Conservation (phyloP, 2,329 filamentous ascomycete species). For the Trichoderma citrinoviride region DNA sequence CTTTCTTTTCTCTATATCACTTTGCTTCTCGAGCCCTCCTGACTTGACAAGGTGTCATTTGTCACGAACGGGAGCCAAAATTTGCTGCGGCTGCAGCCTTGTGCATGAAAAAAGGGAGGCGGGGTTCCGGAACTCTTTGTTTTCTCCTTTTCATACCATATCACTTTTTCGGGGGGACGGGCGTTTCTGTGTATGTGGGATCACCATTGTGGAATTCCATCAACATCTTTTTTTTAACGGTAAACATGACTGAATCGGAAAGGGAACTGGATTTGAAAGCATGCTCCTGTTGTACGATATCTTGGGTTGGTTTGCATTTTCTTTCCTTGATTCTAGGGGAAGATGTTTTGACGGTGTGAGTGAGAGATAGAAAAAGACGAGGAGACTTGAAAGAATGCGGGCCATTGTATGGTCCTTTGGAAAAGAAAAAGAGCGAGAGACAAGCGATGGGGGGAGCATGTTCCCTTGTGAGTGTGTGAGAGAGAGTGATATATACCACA, state of each 20-base stretch:
- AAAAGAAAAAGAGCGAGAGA: neutral
- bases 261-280: conserved; percentile 23
- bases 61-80: conserved; percentile 10
- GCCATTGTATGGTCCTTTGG: conserved; percentile 6
- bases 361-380: neutral
- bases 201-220: conserved; percentile 14
- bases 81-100: neutral
- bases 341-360: neutral
- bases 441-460: neutral
- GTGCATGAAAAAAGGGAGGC: conserved; percentile 14
- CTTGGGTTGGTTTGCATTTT: conserved; percentile 27
- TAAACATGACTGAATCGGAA: conserved; percentile 26
- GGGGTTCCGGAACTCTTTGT: conserved; percentile 8
- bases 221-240: conserved; percentile 19
- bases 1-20: neutral
- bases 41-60: neutral
- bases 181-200: conserved; percentile 23
- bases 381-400: conserved; percentile 16
- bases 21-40: neutral
- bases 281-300: conserved; percentile 35
- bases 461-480: neutral
- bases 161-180: neutral
- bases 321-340: conserved; percentile 1
- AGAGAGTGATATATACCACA: neutral
- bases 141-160: neutral